Evolutionary conservation across 176 grass and related monocot species (phyloP), one percentile per base, ranked within the genome.

Genomic region (Aegilops longissima): DNA sequence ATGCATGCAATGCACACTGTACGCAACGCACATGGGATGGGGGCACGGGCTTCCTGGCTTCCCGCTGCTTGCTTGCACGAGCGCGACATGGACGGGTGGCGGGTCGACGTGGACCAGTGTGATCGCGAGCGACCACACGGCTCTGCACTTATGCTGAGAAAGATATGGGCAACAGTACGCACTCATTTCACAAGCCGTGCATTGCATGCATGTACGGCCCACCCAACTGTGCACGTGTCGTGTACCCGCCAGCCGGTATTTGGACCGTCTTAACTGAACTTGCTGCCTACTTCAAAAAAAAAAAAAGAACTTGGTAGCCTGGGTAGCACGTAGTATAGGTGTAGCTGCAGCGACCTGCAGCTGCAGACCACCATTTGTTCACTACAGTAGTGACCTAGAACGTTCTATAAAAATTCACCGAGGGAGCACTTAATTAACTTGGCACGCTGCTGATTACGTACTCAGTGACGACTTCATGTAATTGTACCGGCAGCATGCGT

Each of bases 121-220:
- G 54, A 59, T 18, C 18, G 2, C 2, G 18, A 5, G 56, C 51
- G 40, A 76, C 40, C 23, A 12, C 12, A 4, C 8, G 8, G 9
- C 16, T 12, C 9, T 77, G 72, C 71, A 77, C 40, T 34, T 54
- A 73, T 13, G 52, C 0, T 5, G 5, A 30, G 88, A 90, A 73
- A 86, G 88, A 81, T 27, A 87, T 4, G 56, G 31, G 30, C 39
- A 74, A 8, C 35, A 40, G 70, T 35, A 20, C 3, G n/a, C 65
- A 83, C 65, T 89, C 20, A 81, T 40, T 89, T 25, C 31, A 5
- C 31, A 8, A 29, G 66, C 35, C 35, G 16, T 2, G 70, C 24
- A 34, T 39, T 42, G n/a, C 23, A 59, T 2, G 54, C 14, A 6
- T 18, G 51, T 54, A 29, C 58, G 61, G 44, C 16, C 79, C 52